phyloP scores from a whole-genome alignment of 441 rosid genomes.

The Populus hybrid region DNA sequence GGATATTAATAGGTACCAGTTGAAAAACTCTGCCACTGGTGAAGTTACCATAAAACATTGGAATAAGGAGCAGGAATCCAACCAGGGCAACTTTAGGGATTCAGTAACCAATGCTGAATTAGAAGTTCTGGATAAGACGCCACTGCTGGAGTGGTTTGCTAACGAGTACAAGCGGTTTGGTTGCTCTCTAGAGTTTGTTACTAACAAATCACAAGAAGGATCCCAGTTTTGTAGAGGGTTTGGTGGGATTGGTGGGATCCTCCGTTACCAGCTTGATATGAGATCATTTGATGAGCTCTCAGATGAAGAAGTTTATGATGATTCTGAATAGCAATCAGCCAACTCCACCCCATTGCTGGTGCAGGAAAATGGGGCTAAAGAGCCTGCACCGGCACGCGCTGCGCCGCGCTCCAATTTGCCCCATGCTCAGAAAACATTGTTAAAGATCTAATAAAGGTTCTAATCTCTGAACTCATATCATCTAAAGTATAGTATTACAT shows the following conservation, averaged over 20 bases:
- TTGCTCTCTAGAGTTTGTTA: constrained; percentile 75
- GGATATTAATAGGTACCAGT: constrained; percentile 52
- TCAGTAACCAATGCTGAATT: constrained; percentile 43
- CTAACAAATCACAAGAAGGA: constrained; percentile 85
- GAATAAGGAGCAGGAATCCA: constrained; percentile 65
- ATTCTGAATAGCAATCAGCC: constrained; percentile 82
- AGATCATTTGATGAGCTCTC: constrained; percentile 64
- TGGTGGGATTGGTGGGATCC: constrained; percentile 89
- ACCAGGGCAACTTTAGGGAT: constrained; percentile 60
- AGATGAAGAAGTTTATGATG: constrained; percentile 57
- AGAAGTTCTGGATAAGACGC: constrained; percentile 60
- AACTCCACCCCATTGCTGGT: constrained; percentile 45
- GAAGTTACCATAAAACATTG: constrained; percentile 60
- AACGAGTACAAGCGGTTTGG: constrained; percentile 75
- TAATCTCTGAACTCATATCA: background rate
- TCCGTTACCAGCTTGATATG: constrained; percentile 81
- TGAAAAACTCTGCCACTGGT: constrained; percentile 53
- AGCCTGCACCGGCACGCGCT: constrained; percentile 49
- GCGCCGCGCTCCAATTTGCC: constrained; percentile 16
- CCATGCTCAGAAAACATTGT: constrained; percentile 1
- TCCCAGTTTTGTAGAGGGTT: constrained; percentile 89
- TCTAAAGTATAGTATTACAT: background rate
- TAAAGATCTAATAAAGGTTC: constrained; percentile 18
- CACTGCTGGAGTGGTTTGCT: constrained; percentile 90
- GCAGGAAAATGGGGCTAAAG: constrained; percentile 43